Percentiles rank a stretch among this genome's conserved stretches.
These are phyloP conservation scores for Nannizziopsis arthrosporioides DNA, from an alignment of 2,329 filamentous ascomycete genomes.

Conservation along the genomic window DNA sequence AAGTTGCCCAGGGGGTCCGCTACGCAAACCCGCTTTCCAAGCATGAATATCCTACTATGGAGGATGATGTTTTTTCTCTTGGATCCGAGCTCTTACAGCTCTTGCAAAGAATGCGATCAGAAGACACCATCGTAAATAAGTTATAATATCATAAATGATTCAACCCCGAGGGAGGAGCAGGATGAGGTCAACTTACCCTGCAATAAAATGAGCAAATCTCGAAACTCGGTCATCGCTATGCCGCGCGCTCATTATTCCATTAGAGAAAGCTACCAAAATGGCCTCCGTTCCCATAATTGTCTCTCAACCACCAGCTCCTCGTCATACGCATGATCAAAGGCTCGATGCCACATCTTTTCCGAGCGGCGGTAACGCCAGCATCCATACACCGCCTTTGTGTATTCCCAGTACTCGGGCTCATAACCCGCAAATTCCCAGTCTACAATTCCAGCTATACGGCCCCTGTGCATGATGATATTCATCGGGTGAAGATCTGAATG, in stretches of 20 bases:
- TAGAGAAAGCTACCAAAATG: no score
- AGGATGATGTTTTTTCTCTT: conserved; percentile 9
- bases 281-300: conserved; percentile 2
- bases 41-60: neutral
- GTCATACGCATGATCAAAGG: conserved; percentile 5
- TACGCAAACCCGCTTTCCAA: neutral
- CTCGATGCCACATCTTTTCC: neutral
- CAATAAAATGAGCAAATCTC: no score
- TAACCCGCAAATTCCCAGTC: conserved; percentile 12
- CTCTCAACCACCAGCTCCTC: conserved; percentile 8
- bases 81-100: no score
- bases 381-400: conserved; percentile 8
- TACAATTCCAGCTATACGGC: conserved; percentile 10
- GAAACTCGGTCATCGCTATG: no score
- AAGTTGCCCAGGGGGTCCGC: neutral
- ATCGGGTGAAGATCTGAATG: conserved; percentile 8
- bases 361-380: neutral
- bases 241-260: no score
- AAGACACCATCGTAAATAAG: no score
- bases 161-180: no score
- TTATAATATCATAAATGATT: no score
- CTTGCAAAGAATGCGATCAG: no score
- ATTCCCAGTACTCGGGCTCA: conserved; percentile 15
- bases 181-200: no score
- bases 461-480: conserved; percentile 9